Conservation (phyloP, 2,329 filamentous ascomycete species). For the Elsinoe batatas region DNA sequence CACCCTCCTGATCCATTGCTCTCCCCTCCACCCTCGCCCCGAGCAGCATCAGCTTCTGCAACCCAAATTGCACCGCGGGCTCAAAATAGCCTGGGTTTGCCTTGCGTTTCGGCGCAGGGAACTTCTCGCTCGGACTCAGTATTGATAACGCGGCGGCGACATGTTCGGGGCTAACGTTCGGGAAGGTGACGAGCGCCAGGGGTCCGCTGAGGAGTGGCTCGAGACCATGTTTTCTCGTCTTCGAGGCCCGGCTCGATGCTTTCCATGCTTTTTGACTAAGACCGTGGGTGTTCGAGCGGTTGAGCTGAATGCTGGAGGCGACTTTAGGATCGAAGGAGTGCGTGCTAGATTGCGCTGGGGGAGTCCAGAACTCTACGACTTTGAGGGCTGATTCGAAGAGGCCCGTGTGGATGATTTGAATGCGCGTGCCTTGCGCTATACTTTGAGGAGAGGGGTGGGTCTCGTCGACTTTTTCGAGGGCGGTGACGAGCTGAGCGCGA, state of each 20-base stretch:
- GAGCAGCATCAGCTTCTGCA: conserved; percentile 79
- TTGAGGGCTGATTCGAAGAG: conserved; percentile 80
- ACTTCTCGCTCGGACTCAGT: conserved; percentile 61
- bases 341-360: conserved; percentile 19
- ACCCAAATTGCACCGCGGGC: conserved; percentile 61
- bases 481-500: conserved; percentile 55
- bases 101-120: conserved; percentile 67
- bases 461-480: conserved; percentile 55
- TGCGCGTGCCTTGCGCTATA: conserved; percentile 38
- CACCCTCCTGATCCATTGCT: conserved; percentile 66
- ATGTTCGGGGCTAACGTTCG: conserved; percentile 71
- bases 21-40: conserved; percentile 80
- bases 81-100: conserved; percentile 77
- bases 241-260: conserved; percentile 34
- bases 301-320: conserved; percentile 26
- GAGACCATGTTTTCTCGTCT: conserved; percentile 50
- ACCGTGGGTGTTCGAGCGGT: conserved; percentile 41
- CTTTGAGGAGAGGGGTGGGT: conserved; percentile 54
- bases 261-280: conserved; percentile 48
- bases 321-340: conserved; percentile 24
- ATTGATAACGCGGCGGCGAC: conserved; percentile 71
- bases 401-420: conserved; percentile 79
- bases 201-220: conserved; percentile 73
- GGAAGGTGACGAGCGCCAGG: conserved; percentile 69
- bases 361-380: conserved; percentile 69